Evolutionary conservation across 257 asterid species (phyloP), one percentile per base, ranked within the genome.

Genomic region (Jacaranda mimosifolia): DNA sequence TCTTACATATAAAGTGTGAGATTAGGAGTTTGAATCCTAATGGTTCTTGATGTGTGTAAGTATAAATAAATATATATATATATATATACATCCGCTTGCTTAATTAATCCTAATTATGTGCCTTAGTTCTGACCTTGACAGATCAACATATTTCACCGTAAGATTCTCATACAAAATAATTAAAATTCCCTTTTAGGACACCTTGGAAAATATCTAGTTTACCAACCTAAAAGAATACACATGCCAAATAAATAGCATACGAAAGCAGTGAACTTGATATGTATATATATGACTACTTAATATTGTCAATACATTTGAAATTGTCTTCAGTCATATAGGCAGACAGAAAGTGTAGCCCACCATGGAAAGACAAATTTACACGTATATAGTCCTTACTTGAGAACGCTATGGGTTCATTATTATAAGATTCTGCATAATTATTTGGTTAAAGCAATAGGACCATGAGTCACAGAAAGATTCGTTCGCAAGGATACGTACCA

Each of bases 401-500:
- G 4, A 4, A 60, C 32, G 39, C 2, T 53, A 74, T 35, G 32
- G 4, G 35, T 14, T 57, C n/a, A 2, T 11, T 26, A 62, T 11
- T 26, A 62, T 19, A 48, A 49, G 32, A 48, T 7, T 35, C 46
- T 35, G 4, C 10, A 42, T 1, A 5, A 12, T n/a, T 40, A 65
- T 42, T 40, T 65, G 6, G 55, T 65, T 4, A 65, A 42, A 56
- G 52, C 35, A 21, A n/a, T 32, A 46, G n/a, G 3, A 55, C 32
- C 56, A 91, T 89, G 97, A 85, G 71, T 63, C 87, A 81, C 78
- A 73, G 84, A 43, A 92, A 81, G 77, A 19, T 40, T 57, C 79
- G 48, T 1, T 85, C 91, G 9, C 83, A 72, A 53, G 85, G 89
- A 39, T 82, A 62, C 49, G 82, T 92, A 67, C 96, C 98, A 18